Conservation (phyloP, 805 yeast genomes). For the Candida hungchunana region DNA sequence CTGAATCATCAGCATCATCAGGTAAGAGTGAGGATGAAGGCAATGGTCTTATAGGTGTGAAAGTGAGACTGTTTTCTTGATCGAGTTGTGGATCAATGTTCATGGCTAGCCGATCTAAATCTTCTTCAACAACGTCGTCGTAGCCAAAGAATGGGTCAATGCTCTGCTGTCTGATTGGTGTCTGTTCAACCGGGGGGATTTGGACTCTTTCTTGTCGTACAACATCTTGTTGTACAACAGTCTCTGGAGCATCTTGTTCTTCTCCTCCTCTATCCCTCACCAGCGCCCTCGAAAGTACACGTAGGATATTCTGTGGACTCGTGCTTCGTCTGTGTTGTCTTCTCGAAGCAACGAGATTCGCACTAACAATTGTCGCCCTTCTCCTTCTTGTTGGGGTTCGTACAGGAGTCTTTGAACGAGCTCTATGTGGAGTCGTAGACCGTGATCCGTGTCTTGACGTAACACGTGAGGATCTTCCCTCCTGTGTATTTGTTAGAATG, state of each 20-base stretch:
- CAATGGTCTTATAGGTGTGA: background rate
- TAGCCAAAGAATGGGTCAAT: too few species aligned
- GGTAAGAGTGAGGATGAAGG: conserved; percentile 5
- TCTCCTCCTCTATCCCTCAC: conserved; percentile 10
- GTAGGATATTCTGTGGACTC: conserved; percentile 22
- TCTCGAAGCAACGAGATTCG: conserved; percentile 22
- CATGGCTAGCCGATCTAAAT: background rate
- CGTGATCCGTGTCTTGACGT: conserved; percentile 10
- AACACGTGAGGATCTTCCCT: conserved; percentile 6
- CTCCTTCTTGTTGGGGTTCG: conserved; percentile 25
- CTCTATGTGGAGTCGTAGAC: conserved; percentile 14
- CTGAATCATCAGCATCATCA: background rate
- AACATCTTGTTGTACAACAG: too few species aligned
- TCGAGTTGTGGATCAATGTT: background rate
- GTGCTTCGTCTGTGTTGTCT: conserved; percentile 16
- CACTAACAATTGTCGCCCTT: conserved; percentile 21
- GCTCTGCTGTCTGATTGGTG: too few species aligned
- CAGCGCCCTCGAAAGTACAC: conserved; percentile 22
- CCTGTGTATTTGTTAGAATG: conserved; percentile 1
- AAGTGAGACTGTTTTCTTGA: background rate
- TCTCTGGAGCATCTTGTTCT: conserved; percentile 1
- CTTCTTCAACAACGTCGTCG: too few species aligned
- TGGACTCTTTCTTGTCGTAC: background rate
- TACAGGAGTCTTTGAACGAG: conserved; percentile 20
- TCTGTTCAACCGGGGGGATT: background rate